These are phyloP conservation scores for Helicostylum pulchrum DNA, from an alignment of 192 early-diverging fungal genomes.

Conservation along the genomic window DNA sequence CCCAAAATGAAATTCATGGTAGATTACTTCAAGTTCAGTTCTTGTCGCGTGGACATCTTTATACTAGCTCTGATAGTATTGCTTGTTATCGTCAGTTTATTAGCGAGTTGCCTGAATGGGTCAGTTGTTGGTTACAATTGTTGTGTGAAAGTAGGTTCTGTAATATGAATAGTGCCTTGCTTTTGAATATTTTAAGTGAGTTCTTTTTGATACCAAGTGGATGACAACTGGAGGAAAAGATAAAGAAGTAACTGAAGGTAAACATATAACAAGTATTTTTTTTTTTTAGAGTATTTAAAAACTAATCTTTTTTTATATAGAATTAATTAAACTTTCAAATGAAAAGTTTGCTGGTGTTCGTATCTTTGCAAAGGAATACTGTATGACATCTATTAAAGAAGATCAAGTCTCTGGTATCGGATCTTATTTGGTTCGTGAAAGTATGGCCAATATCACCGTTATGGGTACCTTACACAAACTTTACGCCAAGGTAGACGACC, in stretches of 20 bases:
- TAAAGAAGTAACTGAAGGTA: slow-evolving; percentile 1
- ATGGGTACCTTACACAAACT: slow-evolving; percentile 22
- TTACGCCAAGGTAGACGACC: slow-evolving; percentile 14
- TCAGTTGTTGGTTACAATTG: slow-evolving; percentile 34
- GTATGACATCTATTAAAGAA: neutral
- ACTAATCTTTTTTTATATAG: slow-evolving; percentile 3
- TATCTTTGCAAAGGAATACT: slow-evolving; percentile 2
- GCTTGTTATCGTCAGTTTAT: slow-evolving; percentile 35
- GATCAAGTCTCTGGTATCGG: slow-evolving; percentile 20
- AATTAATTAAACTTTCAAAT: slow-evolving; percentile 1
- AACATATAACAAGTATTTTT: neutral
- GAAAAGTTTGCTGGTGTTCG: neutral
- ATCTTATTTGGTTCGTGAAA: slow-evolving; percentile 40
- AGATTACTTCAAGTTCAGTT: slow-evolving; percentile 67
- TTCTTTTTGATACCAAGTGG: slow-evolving; percentile 47
- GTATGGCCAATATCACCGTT: slow-evolving; percentile 38
- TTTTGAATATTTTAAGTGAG: slow-evolving; percentile 48
- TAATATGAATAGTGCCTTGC: slow-evolving; percentile 48
- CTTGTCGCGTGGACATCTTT: slow-evolving; percentile 64
- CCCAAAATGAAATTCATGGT: slow-evolving; percentile 78
- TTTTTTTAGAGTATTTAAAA: no score
- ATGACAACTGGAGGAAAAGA: neutral
- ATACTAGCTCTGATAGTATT: slow-evolving; percentile 39
- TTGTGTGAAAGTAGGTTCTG: slow-evolving; percentile 35
- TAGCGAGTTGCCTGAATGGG: slow-evolving; percentile 42